A percentile compares a stretch with the other conserved stretches of the same genome.
phyloP scores from a whole-genome alignment of 441 rosid genomes.

The Brassica hybrid region DNA sequence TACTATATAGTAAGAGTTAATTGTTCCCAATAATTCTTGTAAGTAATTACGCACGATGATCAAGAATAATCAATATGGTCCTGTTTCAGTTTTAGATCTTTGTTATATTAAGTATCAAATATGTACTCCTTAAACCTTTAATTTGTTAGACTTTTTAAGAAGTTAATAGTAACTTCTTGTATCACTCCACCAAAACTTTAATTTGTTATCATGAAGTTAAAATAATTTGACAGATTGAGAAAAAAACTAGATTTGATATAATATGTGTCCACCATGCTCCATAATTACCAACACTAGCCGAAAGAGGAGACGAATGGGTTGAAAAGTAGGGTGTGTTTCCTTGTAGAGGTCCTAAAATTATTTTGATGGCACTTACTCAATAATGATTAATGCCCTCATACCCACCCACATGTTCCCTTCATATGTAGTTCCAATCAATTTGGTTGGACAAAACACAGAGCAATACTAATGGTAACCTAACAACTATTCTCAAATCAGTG shows the following conservation, averaged over 20 bases:
- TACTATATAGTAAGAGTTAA: background rate
- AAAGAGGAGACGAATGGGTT: conserved; percentile 10
- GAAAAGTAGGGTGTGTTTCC: conserved; percentile 31
- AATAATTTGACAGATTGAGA: background rate
- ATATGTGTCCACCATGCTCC: too few relatives aligned
- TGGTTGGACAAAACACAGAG: conserved; percentile 36
- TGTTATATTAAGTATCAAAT: background rate
- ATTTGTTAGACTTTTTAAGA: background rate
- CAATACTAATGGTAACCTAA: conserved; percentile 21
- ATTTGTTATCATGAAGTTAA: background rate
- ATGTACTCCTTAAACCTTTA: too few relatives aligned
- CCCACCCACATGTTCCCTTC: conserved; percentile 39
- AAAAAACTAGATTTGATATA: background rate
- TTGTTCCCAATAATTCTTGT: background rate
- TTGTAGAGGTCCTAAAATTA: conserved; percentile 20
- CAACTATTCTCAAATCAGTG: conserved; percentile 33
- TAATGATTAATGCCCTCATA: conserved; percentile 36
- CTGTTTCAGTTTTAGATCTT: background rate
- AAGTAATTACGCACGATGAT: conserved; percentile 14
- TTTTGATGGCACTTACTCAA: conserved; percentile 18
- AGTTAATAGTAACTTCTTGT: background rate
- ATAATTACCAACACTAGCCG: background rate
- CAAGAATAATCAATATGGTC: background rate
- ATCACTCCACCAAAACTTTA: background rate
- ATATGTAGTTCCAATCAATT: conserved; percentile 29